Evolutionary conservation across 805 yeast species (phyloP).

Genomic region (Dipodascus albidus): DNA sequence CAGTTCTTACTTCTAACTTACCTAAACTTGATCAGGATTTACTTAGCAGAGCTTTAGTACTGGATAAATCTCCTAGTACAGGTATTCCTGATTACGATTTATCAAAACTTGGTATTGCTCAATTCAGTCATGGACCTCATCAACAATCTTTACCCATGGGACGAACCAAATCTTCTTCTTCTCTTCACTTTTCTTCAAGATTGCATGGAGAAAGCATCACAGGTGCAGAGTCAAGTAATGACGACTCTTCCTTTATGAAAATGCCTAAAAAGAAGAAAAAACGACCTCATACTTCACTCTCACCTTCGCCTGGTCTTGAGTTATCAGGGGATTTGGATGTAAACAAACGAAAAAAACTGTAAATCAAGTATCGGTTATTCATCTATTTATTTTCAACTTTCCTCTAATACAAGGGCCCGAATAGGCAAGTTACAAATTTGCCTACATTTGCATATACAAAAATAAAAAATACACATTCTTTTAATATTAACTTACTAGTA

Average conservation of each 20-base stretch:
- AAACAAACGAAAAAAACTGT: not conserved
- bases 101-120: slow-evolving; percentile 46
- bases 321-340: not conserved
- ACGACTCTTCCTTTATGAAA: not conserved
- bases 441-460: not conserved
- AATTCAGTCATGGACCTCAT: slow-evolving; percentile 6
- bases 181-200: not conserved
- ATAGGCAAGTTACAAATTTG: not conserved
- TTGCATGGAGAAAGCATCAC: not conserved
- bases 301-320: not conserved
- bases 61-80: slow-evolving; percentile 52
- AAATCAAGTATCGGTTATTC: no score
- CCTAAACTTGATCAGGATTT: slow-evolving; percentile 31
- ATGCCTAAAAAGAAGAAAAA: slow-evolving; percentile 1
- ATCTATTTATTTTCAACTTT: not conserved
- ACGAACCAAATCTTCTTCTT: slow-evolving; percentile 3
- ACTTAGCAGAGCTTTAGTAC: slow-evolving; percentile 39
- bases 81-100: slow-evolving; percentile 75
- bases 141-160: not conserved
- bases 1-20: slow-evolving; percentile 11
- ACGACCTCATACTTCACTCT: not conserved
- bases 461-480: not conserved
- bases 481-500: no score
- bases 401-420: not conserved
- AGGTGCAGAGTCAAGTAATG: slow-evolving; percentile 1